Evolutionary conservation across 495 filamentous ascomycete genomes (phyloP).

Genomic region (Penicillium longicatenatum): DNA sequence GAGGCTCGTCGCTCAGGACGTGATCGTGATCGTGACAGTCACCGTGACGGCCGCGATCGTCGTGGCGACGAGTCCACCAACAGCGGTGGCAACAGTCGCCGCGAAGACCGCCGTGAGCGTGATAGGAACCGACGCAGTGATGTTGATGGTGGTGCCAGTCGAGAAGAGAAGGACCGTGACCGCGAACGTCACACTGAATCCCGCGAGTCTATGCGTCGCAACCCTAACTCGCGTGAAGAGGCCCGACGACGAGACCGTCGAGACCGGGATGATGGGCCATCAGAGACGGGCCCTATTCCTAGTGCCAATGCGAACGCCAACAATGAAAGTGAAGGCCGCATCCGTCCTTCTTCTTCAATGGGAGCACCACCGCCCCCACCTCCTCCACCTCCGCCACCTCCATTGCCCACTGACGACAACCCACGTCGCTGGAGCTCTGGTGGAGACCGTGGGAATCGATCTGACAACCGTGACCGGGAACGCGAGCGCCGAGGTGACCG

Average conservation of each 20-base stretch:
- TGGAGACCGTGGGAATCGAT: constrained; percentile 35
- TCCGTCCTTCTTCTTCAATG: constrained; percentile 42
- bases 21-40: constrained; percentile 32
- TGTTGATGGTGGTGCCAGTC: constrained; percentile 27
- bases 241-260: constrained; percentile 46
- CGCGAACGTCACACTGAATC: constrained; percentile 25
- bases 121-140: constrained; percentile 45
- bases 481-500: constrained; percentile 45
- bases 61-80: constrained; percentile 33
- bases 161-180: constrained; percentile 36
- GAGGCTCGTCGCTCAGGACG: constrained; percentile 32
- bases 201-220: constrained; percentile 38
- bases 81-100: constrained; percentile 30
- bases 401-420: constrained; percentile 33
- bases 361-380: constrained; percentile 36
- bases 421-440: constrained; percentile 37
- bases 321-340: constrained; percentile 43
- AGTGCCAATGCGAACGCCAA: constrained; percentile 6
- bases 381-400: constrained; percentile 36
- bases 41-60: constrained; percentile 28
- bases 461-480: constrained; percentile 43
- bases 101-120: constrained; percentile 43
- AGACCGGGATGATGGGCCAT: constrained; percentile 27
- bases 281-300: constrained; percentile 17
- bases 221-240: constrained; percentile 41